phyloP scores from a whole-genome alignment of 768 basidiomycete genomes.

The Tephrocybe sp. region DNA sequence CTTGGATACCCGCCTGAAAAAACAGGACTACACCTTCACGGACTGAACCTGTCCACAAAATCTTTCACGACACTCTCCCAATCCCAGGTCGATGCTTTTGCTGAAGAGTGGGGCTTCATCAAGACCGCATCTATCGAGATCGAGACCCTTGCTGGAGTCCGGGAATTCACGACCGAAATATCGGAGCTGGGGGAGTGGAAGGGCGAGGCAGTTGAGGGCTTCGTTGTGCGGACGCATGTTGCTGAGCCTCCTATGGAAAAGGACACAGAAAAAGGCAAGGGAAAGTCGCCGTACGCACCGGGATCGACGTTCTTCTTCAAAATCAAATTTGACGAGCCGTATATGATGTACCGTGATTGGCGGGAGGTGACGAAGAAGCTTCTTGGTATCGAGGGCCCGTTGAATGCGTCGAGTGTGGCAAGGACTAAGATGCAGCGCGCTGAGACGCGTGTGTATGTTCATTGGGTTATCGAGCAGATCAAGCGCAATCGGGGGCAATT shows the following conservation, averaged over 20 bases:
- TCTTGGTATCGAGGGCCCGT: constrained; percentile 36
- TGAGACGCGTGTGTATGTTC: constrained; percentile 80
- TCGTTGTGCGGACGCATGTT: constrained; percentile 85
- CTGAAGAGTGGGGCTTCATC: constrained; percentile 91
- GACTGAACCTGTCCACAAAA: constrained; percentile 71
- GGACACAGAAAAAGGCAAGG: too few relatives aligned
- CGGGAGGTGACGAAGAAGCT: constrained; percentile 86
- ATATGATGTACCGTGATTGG: constrained; percentile 99
- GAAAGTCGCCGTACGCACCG: constrained; percentile 61
- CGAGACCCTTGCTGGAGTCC: constrained; percentile 64
- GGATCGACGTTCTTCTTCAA: constrained; percentile 98
- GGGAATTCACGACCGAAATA: constrained; percentile 68
- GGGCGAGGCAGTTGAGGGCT: constrained; percentile 87
- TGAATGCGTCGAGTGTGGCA: constrained; percentile 42
- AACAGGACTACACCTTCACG: constrained; percentile 92
- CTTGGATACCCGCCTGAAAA: constrained; percentile 80
- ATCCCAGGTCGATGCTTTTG: constrained; percentile 71
- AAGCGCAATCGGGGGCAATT: constrained; percentile 58
- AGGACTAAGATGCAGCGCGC: constrained; percentile 69
- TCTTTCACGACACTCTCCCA: constrained; percentile 74
- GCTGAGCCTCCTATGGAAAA: constrained; percentile 35
- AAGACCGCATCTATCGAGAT: constrained; percentile 63
- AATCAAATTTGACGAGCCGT: constrained; percentile 98
- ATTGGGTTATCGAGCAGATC: constrained; percentile 85
- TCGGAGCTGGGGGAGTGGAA: constrained; percentile 74